Evolutionary conservation across 192 early-diverging fungal species (phyloP), one percentile per base, ranked within the genome.

Genomic region (Gonapodya prolifera): DNA sequence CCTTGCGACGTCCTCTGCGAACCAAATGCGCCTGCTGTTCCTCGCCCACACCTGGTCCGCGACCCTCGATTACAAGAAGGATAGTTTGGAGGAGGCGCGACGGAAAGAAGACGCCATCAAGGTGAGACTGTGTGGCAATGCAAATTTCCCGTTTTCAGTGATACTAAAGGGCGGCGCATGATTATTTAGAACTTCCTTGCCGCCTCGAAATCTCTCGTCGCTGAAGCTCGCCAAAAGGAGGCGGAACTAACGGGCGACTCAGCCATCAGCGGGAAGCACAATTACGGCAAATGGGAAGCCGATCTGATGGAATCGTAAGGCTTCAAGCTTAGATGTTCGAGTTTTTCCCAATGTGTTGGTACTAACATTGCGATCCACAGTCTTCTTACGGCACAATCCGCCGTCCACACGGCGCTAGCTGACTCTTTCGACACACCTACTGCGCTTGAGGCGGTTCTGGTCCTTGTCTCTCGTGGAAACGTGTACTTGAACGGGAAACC

Each of bases 381-480:
- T 1, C 84, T 98, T 35, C 82, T 82, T 1, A 81, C 86, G 69
- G 91, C 90, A 45, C 92, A 96, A 81, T 79, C 74, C 18, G 82
- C 83, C 34, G 89, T 96, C n/a, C 95, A 96, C 77, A 86, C 80
- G 0, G 94, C 96, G 32, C 88, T 99, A 75, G 91, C 91, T 81
- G 96, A 99, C 82, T 94, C 92, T 23, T 94, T 99, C 82, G 91
- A 99, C 81, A 98, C 96, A 23, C 91, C 94, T 0, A 75, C 79
- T 1, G 96, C 92, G 1, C 91, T 99, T 86, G 80, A 84, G 30
- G 92, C 92, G 76, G 83, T 99, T 36, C 88, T 92, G 78, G 90
- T 91, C 2, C 83, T 97, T 23, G 88, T 99, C 61, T 83, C 87
- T 23, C 83, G 86, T 28, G 86, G 94, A 70, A 98, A 98, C 83